Conservation (phyloP, 352 stramenopile genomes). For the Aphanomyces stellatus region DNA sequence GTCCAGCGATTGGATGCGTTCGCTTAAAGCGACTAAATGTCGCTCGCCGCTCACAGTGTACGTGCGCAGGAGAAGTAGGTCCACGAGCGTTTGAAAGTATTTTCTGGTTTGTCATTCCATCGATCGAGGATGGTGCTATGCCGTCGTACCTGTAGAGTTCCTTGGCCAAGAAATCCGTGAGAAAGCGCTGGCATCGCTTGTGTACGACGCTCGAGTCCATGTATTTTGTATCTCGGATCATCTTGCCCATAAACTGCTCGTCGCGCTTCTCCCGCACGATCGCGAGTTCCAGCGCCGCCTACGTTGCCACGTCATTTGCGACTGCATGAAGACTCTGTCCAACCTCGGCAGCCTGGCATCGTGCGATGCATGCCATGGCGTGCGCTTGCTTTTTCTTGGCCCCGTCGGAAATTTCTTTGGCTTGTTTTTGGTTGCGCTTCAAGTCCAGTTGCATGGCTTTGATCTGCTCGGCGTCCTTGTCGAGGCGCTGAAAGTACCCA, state of each 20-base stretch:
- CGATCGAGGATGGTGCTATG: background rate
- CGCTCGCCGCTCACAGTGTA: conserved; percentile 3
- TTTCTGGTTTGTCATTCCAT: background rate
- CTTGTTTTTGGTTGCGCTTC: conserved; percentile 27
- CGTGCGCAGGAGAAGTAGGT: background rate
- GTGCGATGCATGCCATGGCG: conserved; percentile 10
- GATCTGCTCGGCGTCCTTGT: conserved; percentile 8
- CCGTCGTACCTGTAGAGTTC: conserved; percentile 27
- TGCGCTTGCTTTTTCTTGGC: background rate
- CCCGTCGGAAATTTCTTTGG: conserved; percentile 2
- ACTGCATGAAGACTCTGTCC: background rate
- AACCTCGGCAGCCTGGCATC: conserved; percentile 10
- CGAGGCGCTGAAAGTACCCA: background rate
- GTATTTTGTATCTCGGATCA: conserved; percentile 6
- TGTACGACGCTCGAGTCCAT: conserved; percentile 70
- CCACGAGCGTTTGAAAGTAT: conserved; percentile 13
- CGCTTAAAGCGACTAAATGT: background rate
- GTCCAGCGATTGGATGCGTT: conserved; percentile 9
- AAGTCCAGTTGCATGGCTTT: conserved; percentile 3
- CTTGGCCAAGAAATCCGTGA: conserved; percentile 45
- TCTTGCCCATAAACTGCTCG: conserved; percentile 14
- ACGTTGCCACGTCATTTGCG: background rate
- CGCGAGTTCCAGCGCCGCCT: conserved; percentile 6
- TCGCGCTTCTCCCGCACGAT: conserved; percentile 12
- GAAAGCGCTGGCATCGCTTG: conserved; percentile 50